These are phyloP conservation scores for Saccharum spontaneum DNA, from an alignment of 176 grass and related monocot genomes.

Conservation along the genomic window DNA sequence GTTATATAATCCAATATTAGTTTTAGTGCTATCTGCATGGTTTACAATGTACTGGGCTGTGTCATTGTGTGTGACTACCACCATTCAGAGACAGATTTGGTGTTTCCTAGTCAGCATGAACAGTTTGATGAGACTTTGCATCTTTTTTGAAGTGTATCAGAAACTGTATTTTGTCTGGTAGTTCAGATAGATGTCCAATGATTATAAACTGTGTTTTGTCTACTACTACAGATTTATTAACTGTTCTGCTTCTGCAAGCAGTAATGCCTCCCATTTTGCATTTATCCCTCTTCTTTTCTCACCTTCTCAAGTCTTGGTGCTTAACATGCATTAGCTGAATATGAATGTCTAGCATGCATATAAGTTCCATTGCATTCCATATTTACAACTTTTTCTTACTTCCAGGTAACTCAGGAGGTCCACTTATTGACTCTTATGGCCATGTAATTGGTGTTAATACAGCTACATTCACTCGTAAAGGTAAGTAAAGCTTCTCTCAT, in stretches of 20 bases:
- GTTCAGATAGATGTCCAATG: neutral
- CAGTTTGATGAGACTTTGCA: neutral
- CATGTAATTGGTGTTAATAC: conserved; percentile 96
- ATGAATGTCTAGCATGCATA: conserved; percentile 1
- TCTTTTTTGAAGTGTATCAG: neutral
- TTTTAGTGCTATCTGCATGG: neutral
- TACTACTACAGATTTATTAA: neutral
- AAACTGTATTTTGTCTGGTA: neutral
- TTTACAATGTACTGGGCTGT: neutral
- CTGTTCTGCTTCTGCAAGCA: neutral
- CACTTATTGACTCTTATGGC: conserved; percentile 82
- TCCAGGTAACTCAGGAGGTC: conserved; percentile 80
- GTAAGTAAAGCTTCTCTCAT: conserved; percentile 41
- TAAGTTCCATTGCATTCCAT: neutral
- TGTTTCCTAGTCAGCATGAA: neutral
- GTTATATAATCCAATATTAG: neutral
- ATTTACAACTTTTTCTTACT: conserved; percentile 22
- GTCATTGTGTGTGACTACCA: neutral
- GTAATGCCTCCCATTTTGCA: neutral
- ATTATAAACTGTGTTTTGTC: neutral
- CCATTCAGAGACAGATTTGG: neutral
- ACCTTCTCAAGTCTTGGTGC: neutral
- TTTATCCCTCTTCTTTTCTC: neutral
- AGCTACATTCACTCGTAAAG: conserved; percentile 90
- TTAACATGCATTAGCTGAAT: neutral